phyloP scores from a whole-genome alignment of 1,139 yeast genomes.

The Ogataea hybrid region DNA sequence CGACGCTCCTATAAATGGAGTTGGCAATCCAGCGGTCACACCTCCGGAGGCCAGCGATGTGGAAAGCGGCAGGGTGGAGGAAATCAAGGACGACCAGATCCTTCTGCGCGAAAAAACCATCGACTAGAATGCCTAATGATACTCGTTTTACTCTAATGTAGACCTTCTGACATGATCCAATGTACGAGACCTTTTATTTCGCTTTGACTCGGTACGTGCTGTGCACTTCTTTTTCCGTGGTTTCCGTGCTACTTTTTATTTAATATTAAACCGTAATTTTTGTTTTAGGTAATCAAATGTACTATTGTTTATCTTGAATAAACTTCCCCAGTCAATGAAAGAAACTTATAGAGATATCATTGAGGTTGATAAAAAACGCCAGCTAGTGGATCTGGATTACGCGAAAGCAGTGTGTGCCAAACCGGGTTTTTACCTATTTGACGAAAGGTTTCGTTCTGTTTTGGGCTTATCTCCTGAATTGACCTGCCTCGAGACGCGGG shows the following conservation, averaged over 20 bases:
- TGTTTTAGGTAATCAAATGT: neutral
- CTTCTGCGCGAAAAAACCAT: neutral
- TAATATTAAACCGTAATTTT: neutral
- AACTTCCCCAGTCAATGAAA: too few relatives aligned
- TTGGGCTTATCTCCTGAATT: slow-evolving; percentile 6
- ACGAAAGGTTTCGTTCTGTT: neutral
- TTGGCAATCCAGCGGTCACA: slow-evolving; percentile 5
- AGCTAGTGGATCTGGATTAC: slow-evolving; percentile 5
- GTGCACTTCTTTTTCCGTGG: neutral
- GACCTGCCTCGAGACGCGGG: slow-evolving; percentile 1
- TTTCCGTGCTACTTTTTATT: neutral
- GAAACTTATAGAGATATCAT: too few relatives aligned
- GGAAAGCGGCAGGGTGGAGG: neutral
- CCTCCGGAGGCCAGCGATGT: neutral
- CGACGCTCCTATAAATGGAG: slow-evolving; percentile 15
- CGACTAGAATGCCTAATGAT: neutral
- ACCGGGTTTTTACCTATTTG: slow-evolving; percentile 7
- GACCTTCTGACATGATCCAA: neutral
- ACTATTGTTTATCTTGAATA: too few relatives aligned
- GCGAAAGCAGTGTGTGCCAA: neutral
- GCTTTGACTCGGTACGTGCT: neutral
- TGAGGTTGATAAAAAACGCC: slow-evolving; percentile 4
- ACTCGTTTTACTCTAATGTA: neutral
- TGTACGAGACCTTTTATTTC: neutral
- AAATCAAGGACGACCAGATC: neutral